Conservation (phyloP, 208 protist species). For the Wallacemonas collosoma region DNA sequence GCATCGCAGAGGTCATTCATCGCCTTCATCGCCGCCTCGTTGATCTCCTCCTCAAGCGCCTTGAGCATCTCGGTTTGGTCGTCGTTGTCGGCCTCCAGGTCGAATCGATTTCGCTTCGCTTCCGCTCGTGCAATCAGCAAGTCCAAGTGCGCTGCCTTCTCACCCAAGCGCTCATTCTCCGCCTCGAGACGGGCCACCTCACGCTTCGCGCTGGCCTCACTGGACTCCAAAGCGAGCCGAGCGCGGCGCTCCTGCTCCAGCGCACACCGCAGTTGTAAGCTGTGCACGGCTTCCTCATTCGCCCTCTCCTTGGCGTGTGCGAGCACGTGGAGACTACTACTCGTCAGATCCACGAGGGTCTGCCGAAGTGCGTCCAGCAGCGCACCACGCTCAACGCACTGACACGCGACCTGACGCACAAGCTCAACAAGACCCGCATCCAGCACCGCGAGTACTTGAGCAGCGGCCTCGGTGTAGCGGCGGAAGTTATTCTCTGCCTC, state of each 20-base stretch:
- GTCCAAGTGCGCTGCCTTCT: conserved; percentile 73
- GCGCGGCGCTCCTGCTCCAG: conserved; percentile 23
- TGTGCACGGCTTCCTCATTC: conserved; percentile 39
- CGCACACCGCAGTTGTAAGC: conserved; percentile 29
- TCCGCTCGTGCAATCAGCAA: conserved; percentile 66
- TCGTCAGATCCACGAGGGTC: conserved; percentile 62
- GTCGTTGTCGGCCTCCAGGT: conserved; percentile 48
- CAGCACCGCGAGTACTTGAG: conserved; percentile 56
- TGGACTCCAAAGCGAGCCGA: conserved; percentile 23
- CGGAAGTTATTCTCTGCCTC: conserved; percentile 45
- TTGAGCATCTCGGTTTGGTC: conserved; percentile 61
- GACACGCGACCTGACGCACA: conserved; percentile 60
- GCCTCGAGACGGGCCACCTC: conserved; percentile 15
- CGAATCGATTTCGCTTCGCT: conserved; percentile 58
- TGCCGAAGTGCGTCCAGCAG: conserved; percentile 80
- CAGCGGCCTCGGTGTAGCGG: conserved; percentile 64
- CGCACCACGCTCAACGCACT: conserved; percentile 81
- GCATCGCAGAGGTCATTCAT: conserved; percentile 60
- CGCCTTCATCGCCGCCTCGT: conserved; percentile 46
- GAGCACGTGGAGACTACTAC: conserved; percentile 60
- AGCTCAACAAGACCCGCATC: conserved; percentile 82
- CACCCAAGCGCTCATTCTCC: conserved; percentile 43
- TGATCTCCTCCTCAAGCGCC: conserved; percentile 73
- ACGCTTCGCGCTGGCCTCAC: not conserved
- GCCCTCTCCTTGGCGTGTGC: conserved; percentile 63